Evolutionary conservation across 768 basidiomycete species (phyloP).

Genomic region (Mycena floridula): DNA sequence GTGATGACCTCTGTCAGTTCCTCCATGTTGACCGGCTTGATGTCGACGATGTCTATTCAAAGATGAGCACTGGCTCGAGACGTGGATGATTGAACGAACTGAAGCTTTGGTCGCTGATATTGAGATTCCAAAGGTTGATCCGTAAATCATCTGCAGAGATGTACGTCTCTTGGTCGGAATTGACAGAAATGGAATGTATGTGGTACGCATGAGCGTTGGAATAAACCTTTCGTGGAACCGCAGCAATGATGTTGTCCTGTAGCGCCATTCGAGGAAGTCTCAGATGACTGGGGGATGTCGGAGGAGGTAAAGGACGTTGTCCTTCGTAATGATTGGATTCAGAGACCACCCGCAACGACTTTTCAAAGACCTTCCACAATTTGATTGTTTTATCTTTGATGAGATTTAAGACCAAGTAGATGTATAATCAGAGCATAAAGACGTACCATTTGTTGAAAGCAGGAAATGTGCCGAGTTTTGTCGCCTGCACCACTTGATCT

Average conservation of each 20-base stretch:
- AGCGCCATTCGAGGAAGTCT: constrained; percentile 86
- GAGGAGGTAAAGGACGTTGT: constrained; percentile 62
- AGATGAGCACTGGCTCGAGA: constrained; percentile 2
- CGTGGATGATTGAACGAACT: constrained; percentile 51
- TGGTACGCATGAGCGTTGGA: constrained; percentile 99
- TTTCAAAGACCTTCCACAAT: constrained; percentile 99
- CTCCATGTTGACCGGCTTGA: constrained; percentile 99
- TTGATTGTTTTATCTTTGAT: constrained; percentile 96
- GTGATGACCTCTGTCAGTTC: constrained; percentile 99
- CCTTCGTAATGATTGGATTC: constrained; percentile 93
- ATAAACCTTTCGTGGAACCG: constrained; percentile 97
- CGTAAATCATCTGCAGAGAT: constrained; percentile 98
- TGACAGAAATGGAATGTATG: constrained; percentile 99
- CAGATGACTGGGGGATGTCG: constrained; percentile 52
- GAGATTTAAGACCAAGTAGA: constrained; percentile 6
- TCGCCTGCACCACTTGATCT: constrained; percentile 99
- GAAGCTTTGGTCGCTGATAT: constrained; percentile 98
- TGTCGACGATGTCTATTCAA: constrained; percentile 90
- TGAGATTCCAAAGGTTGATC: constrained; percentile 97
- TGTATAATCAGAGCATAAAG: constrained; percentile 3
- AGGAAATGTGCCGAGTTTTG: constrained; percentile 98
- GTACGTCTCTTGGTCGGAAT: constrained; percentile 99
- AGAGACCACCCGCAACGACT: constrained; percentile 89
- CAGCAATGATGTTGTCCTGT: constrained; percentile 98
- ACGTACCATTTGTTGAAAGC: constrained; percentile 90